These are phyloP conservation scores for Gliomastix tumulicola DNA, from an alignment of 2,329 filamentous ascomycete species.

Conservation along the genomic window DNA sequence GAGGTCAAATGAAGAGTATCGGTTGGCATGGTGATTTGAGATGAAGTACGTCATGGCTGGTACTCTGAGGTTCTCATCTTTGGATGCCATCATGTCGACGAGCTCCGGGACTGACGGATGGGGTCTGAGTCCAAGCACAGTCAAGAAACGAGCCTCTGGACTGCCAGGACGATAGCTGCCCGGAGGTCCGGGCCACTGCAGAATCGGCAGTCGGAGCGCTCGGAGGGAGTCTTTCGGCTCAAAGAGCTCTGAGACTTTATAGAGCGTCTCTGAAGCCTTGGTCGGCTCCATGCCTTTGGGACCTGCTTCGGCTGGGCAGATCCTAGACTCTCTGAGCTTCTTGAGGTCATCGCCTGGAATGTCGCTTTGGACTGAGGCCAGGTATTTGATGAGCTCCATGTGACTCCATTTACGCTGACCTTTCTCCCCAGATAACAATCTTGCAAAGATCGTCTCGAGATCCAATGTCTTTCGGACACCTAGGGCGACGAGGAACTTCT, in stretches of 20 bases:
- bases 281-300: slow-evolving; percentile 46
- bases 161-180: slow-evolving; percentile 58
- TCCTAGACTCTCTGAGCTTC: slow-evolving; percentile 68
- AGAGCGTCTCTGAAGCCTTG: slow-evolving; percentile 46
- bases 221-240: slow-evolving; percentile 69
- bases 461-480: slow-evolving; percentile 95
- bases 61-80: slow-evolving; percentile 51
- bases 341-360: slow-evolving; percentile 79
- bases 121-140: slow-evolving; percentile 63
- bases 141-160: slow-evolving; percentile 68
- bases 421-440: slow-evolving; percentile 56
- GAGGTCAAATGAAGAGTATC: slow-evolving; percentile 62
- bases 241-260: slow-evolving; percentile 72
- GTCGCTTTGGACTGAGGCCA: slow-evolving; percentile 82
- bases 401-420: slow-evolving; percentile 77
- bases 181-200: slow-evolving; percentile 70
- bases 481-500: slow-evolving; percentile 76
- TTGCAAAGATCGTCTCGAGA: slow-evolving; percentile 84
- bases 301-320: slow-evolving; percentile 72
- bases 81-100: slow-evolving; percentile 67
- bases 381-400: slow-evolving; percentile 88
- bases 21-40: slow-evolving; percentile 68
- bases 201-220: slow-evolving; percentile 63
- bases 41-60: slow-evolving; percentile 78
- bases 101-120: slow-evolving; percentile 68